Conservation (phyloP, 2,329 filamentous ascomycete species). For the Sporothrix euskadiensis region DNA sequence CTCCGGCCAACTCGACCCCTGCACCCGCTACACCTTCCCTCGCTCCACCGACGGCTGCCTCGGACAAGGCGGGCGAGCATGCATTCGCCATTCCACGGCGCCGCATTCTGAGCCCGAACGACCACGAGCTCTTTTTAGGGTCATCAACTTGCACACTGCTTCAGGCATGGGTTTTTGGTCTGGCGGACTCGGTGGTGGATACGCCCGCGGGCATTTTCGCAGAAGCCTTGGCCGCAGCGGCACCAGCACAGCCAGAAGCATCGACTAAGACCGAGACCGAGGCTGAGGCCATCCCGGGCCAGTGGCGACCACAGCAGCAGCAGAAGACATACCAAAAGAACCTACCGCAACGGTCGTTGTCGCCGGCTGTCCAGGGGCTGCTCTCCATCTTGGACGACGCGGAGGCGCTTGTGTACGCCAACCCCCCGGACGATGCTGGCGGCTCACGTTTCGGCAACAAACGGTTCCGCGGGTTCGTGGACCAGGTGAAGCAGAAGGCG, state of each 20-base stretch:
- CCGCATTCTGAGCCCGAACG: conserved; percentile 76
- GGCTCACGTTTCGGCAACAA: conserved; percentile 95
- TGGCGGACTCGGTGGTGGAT: conserved; percentile 78
- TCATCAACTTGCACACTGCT: conserved; percentile 77
- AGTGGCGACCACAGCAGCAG: conserved; percentile 22
- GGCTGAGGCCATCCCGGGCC: conserved; percentile 1
- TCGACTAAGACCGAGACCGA: too few relatives aligned
- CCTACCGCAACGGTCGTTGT: conserved; percentile 49
- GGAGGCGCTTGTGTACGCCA: conserved; percentile 63
- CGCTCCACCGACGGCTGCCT: conserved; percentile 63
- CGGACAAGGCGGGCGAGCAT: conserved; percentile 43
- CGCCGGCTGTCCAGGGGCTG: conserved; percentile 64
- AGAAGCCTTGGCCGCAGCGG: conserved; percentile 20
- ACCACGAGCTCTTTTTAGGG: conserved; percentile 77
- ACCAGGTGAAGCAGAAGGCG: conserved; percentile 60
- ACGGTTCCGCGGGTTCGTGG: conserved; percentile 79
- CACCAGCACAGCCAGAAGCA: neutral
- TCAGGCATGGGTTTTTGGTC: conserved; percentile 78
- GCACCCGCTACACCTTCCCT: conserved; percentile 75
- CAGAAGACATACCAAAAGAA: conserved; percentile 27
- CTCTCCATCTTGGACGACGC: conserved; percentile 69
- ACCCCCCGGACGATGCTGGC: conserved; percentile 80
- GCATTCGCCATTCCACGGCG: conserved; percentile 68
- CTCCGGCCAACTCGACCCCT: conserved; percentile 58
- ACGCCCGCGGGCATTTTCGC: conserved; percentile 46